These are phyloP conservation scores for Prunus persica DNA, from an alignment of 306 rosid genomes.

Conservation along the genomic window DNA sequence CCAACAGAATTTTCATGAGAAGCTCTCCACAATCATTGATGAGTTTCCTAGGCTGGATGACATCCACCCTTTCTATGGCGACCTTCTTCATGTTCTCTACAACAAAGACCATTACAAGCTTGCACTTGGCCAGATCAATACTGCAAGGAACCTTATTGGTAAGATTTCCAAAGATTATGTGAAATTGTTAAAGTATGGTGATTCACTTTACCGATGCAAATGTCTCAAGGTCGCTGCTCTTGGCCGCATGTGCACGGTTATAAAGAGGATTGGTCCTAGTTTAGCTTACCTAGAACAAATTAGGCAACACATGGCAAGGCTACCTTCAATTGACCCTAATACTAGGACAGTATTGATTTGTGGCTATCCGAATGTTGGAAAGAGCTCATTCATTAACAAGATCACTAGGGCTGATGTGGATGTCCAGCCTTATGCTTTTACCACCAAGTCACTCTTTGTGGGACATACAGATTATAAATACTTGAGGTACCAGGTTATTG, in stretches of 20 bases:
- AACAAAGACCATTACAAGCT: conserved; percentile 95
- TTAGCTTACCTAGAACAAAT: conserved; percentile 89
- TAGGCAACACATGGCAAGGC: conserved; percentile 91
- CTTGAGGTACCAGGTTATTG: conserved; percentile 86
- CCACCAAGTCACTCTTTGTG: conserved; percentile 83
- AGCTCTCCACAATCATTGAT: conserved; percentile 71
- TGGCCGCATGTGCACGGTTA: conserved; percentile 92
- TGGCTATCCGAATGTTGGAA: conserved; percentile 92
- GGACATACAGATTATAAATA: conserved; percentile 89
- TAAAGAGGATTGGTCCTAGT: conserved; percentile 81
- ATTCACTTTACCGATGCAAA: conserved; percentile 75
- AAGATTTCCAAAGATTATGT: conserved; percentile 83
- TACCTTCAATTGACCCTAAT: conserved; percentile 82
- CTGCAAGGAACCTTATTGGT: conserved; percentile 76
- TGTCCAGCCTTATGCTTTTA: conserved; percentile 90
- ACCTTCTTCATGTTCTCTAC: conserved; percentile 82
- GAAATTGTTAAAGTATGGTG: conserved; percentile 78
- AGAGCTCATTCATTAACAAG: conserved; percentile 86
- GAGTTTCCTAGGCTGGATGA: conserved; percentile 81
- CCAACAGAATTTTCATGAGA: conserved; percentile 64
- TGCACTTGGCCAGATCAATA: conserved; percentile 85
- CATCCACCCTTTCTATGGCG: conserved; percentile 82
- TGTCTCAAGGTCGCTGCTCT: conserved; percentile 85
- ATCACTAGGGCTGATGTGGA: conserved; percentile 91
- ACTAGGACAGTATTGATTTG: conserved; percentile 76